phyloP scores from a whole-genome alignment of 495 filamentous ascomycete species.

The Aspergillus taichungensis region DNA sequence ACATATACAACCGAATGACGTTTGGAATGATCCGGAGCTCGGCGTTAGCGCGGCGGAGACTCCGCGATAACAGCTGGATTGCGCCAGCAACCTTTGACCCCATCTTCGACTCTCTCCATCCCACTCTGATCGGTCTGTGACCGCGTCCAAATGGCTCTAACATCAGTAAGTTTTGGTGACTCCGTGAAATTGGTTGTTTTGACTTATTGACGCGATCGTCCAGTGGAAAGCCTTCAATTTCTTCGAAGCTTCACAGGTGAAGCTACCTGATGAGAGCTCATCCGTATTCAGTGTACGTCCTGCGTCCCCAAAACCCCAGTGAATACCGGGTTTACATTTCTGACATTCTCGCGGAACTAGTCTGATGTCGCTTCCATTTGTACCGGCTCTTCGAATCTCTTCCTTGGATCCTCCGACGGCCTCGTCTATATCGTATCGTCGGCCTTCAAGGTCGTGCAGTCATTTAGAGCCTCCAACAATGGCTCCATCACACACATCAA shows the following conservation, averaged over 20 bases:
- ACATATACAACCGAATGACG: too few species aligned
- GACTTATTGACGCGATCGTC: conserved; percentile 3
- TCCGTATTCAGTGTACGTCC: conserved; percentile 50
- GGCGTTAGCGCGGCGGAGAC: conserved; percentile 14
- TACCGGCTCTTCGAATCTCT: conserved; percentile 83
- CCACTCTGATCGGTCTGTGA: conserved; percentile 20
- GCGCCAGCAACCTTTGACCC: neutral
- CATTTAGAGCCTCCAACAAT: conserved; percentile 75
- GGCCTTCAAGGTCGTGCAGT: conserved; percentile 76
- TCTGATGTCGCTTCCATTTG: conserved; percentile 60
- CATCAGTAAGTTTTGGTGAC: conserved; percentile 27
- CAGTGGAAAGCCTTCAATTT: conserved; percentile 99
- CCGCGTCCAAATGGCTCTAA: conserved; percentile 38
- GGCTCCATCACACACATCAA: conserved; percentile 87
- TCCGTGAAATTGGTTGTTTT: neutral
- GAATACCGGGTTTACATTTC: neutral
- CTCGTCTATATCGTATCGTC: conserved; percentile 77
- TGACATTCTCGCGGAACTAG: conserved; percentile 26
- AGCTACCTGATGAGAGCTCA: conserved; percentile 63
- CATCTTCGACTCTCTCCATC: conserved; percentile 11
- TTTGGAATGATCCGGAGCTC: neutral
- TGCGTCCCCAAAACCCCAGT: neutral
- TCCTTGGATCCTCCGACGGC: conserved; percentile 79
- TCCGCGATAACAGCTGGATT: neutral
- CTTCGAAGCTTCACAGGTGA: conserved; percentile 86